phyloP scores from a whole-genome alignment of 495 filamentous ascomycete species.

The Aspergillus hancockii region DNA sequence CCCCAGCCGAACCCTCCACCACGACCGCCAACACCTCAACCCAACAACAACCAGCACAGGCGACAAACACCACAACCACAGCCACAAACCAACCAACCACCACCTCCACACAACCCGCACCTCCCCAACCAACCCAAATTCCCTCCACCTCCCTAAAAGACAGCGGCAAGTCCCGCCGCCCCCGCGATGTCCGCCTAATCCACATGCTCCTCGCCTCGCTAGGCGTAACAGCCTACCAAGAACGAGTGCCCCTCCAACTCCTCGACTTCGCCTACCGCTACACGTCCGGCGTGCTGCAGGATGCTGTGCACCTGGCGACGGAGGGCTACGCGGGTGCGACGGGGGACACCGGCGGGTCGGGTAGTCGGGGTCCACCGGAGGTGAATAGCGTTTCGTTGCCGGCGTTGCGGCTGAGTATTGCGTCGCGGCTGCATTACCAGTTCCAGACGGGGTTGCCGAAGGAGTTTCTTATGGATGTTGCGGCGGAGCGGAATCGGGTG shows the following conservation, averaged over 20 bases:
- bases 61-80: no score
- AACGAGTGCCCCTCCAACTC: conserved; percentile 89
- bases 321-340: conserved; percentile 51
- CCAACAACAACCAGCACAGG: conserved; percentile 19
- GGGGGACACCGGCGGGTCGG: conserved; percentile 24
- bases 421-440: conserved; percentile 62
- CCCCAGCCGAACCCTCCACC: conserved; percentile 43
- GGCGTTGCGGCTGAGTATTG: conserved; percentile 64
- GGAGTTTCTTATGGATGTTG: conserved; percentile 83
- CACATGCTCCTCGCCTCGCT: conserved; percentile 87
- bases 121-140: conserved; percentile 36
- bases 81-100: conserved; percentile 19
- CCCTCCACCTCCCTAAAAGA: conserved; percentile 61
- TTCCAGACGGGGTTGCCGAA: conserved; percentile 70
- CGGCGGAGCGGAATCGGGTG: conserved; percentile 77
- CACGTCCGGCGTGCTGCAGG: conserved; percentile 53
- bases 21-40: conserved; percentile 18
- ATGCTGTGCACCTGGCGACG: conserved; percentile 53
- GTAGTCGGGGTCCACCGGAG: conserved; percentile 33
- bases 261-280: conserved; percentile 96
- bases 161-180: conserved; percentile 66
- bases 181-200: conserved; percentile 86
- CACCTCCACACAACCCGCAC: conserved; percentile 22
- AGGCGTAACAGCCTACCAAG: conserved; percentile 87
- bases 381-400: conserved; percentile 53